Percentiles rank a stretch among this genome's conserved stretches.
Evolutionary conservation across 1,284 basidiomycete genomes (phyloP).

Genomic region (Tylopilus sp.): DNA sequence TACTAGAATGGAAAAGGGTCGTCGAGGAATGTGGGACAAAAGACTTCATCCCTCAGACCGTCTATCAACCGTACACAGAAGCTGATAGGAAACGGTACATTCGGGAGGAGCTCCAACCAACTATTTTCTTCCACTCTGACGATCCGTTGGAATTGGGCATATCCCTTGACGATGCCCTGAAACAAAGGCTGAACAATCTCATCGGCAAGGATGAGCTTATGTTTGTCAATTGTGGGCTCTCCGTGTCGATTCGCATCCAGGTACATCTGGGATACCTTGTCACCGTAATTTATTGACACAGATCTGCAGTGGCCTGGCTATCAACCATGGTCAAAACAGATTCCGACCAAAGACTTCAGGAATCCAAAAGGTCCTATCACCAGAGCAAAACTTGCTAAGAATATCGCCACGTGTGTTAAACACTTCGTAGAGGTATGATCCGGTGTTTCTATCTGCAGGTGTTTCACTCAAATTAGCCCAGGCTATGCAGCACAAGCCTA

Average conservation of each 20-base stretch:
- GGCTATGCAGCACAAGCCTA: constrained; percentile 58
- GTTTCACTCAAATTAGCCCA: constrained; percentile 38
- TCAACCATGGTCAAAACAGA: constrained; percentile 79
- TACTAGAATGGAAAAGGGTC: constrained; percentile 39
- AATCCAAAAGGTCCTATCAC: constrained; percentile 80
- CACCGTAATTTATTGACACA: constrained; percentile 6
- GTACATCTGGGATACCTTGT: constrained; percentile 47
- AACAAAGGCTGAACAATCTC: constrained; percentile 54
- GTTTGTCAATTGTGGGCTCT: constrained; percentile 76
- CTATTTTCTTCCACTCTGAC: constrained; percentile 69
- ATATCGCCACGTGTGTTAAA: constrained; percentile 72
- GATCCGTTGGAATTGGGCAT: constrained; percentile 68
- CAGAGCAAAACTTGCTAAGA: constrained; percentile 72
- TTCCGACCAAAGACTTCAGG: constrained; percentile 81
- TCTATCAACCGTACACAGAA: constrained; percentile 79
- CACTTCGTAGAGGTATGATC: constrained; percentile 61
- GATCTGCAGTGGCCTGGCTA: constrained; percentile 77
- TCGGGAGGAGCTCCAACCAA: constrained; percentile 68
- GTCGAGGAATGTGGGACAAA: constrained; percentile 43
- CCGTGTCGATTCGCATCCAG: constrained; percentile 80
- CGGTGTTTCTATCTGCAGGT: neutral
- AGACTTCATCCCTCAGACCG: constrained; percentile 69
- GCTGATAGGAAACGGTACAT: constrained; percentile 81
- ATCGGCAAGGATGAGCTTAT: constrained; percentile 68
- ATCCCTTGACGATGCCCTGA: constrained; percentile 63